These are phyloP conservation scores for Parafenestella ontariensis DNA, from an alignment of 2,329 filamentous ascomycete genomes.

Conservation along the genomic window DNA sequence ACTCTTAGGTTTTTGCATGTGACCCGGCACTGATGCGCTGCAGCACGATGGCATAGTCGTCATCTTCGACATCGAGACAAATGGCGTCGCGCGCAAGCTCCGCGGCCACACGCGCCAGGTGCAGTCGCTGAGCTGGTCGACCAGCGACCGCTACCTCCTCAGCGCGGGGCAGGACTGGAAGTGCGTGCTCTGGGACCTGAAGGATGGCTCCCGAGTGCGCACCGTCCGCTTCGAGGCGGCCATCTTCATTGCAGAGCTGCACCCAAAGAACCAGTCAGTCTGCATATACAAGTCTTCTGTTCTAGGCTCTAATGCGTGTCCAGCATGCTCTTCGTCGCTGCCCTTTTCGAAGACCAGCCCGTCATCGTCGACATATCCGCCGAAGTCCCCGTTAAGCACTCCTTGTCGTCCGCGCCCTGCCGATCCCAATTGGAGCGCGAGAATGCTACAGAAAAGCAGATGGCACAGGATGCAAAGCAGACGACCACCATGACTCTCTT, in stretches of 20 bases:
- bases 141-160: conserved; percentile 87
- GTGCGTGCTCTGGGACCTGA: conserved; percentile 92
- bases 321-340: conserved; percentile 85
- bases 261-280: conserved; percentile 84
- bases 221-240: conserved; percentile 91
- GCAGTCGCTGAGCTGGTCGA: conserved; percentile 93
- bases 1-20: conserved; percentile 18
- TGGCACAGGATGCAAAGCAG: conserved; percentile 90
- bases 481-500: conserved; percentile 94
- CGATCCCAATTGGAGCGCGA: conserved; percentile 74
- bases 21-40: conserved; percentile 18
- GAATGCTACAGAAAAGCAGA: conserved; percentile 80
- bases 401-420: conserved; percentile 82
- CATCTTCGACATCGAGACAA: conserved; percentile 97
- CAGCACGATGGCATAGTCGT: conserved; percentile 87
- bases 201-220: conserved; percentile 73
- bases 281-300: neutral
- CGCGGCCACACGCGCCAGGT: conserved; percentile 93
- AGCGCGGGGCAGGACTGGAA: conserved; percentile 97
- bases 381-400: conserved; percentile 73
- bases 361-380: conserved; percentile 82
- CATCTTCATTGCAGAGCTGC: conserved; percentile 93
- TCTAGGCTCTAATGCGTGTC: conserved; percentile 9
- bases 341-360: conserved; percentile 92
- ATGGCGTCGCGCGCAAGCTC: conserved; percentile 92